Evolutionary conservation across 2,329 filamentous ascomycete species (phyloP), one percentile per base, ranked within the genome.

Genomic region (Alternaria sp.): DNA sequence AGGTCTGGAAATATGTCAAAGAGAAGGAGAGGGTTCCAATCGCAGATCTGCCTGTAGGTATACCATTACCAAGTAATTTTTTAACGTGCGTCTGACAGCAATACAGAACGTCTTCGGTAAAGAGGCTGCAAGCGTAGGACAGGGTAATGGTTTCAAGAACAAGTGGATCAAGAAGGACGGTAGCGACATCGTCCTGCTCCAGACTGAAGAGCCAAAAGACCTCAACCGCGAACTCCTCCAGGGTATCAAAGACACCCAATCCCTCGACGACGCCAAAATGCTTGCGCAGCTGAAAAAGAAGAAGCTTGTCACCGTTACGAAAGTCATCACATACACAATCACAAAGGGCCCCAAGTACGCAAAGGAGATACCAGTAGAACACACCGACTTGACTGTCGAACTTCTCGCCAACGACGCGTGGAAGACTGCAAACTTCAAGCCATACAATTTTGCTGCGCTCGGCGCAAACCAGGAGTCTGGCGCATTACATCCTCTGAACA

Each of bases 371-470:
- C 86, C 91, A 46, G 93, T 96, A 80, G 94, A 98, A 82, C 93
- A 96, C 81, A 97, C 95, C 44, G 95, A 99, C 78, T 83, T 99
- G 75, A 98, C 95, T 11, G 90, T 89, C 54, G 95, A 99, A 59
- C 97, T 99, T 92, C 84, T 99, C 67, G 84, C 89, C 48, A 91
- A 85, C 73, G 94, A 94, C 44, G 88, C 92, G 18, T 99, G 95
- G 95, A 94, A 97, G 84, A 92, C 90, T 41, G 92, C 92, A 9
- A 88, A 90, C 66, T 94, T 98, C 85, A 98, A 92, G 79, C 88
- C 89, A 38, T 92, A 92, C 80, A 92, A 92, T 78, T 92, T 92
- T 82, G 96, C 89, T 56, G 86, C 89, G 30, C 84, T 87, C 65
- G 89, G 89, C 86, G 75, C 90, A 86, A 76, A 89, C 44, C 90